Evolutionary conservation across 1,139 yeast genomes (phyloP).

Genomic region (Yueomyces sp.): DNA sequence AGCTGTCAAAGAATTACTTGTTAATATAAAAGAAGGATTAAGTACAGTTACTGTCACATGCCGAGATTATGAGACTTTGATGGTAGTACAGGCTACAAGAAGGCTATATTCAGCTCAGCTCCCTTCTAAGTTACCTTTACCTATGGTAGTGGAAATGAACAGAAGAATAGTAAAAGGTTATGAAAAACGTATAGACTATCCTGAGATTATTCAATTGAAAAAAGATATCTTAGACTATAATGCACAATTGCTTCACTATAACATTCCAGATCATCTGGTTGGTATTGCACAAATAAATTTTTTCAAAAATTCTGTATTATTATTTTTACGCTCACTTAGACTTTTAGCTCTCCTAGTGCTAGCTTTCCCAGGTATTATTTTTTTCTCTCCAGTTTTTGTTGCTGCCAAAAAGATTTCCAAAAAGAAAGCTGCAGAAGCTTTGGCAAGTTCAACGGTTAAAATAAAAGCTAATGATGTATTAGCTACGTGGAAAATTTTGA

Average conservation of each 20-base stretch:
- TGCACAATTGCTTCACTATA: constrained; percentile 47
- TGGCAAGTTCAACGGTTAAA: constrained; percentile 82
- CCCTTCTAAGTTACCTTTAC: constrained; percentile 59
- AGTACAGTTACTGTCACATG: constrained; percentile 86
- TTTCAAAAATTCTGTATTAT: constrained; percentile 31
- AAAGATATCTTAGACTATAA: constrained; percentile 58
- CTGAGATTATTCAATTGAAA: constrained; percentile 49
- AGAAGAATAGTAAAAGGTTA: constrained; percentile 76
- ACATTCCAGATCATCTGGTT: constrained; percentile 84
- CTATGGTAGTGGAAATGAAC: constrained; percentile 80
- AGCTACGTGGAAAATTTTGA: constrained; percentile 92
- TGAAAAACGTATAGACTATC: constrained; percentile 57
- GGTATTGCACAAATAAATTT: constrained; percentile 48
- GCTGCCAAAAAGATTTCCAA: constrained; percentile 63
- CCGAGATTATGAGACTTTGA: constrained; percentile 82
- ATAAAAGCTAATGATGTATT: constrained; percentile 84
- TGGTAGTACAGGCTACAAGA: constrained; percentile 89
- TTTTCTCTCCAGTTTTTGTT: constrained; percentile 79
- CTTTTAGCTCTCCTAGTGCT: constrained; percentile 42
- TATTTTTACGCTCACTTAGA: constrained; percentile 43
- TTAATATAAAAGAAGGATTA: constrained; percentile 59
- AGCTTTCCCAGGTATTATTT: constrained; percentile 72
- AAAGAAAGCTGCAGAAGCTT: constrained; percentile 62
- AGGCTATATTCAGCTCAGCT: constrained; percentile 72
- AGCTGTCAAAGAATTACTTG: constrained; percentile 62